Conservation (phyloP, 306 rosid species). For the Fragaria iinumae region DNA sequence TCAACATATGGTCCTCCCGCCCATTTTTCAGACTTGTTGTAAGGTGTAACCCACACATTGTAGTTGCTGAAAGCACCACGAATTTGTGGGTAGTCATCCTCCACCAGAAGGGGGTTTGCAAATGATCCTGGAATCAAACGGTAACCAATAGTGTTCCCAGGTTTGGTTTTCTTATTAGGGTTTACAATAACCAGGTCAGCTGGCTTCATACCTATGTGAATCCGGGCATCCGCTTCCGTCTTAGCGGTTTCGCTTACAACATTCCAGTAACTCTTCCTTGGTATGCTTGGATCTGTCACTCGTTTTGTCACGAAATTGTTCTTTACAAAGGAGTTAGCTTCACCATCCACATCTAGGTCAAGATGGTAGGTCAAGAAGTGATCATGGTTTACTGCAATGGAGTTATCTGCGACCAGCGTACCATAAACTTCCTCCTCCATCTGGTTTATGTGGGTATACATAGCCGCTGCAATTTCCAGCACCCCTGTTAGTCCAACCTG, state of each 20-base stretch:
- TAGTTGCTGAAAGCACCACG: conserved; percentile 53
- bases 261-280: conserved; percentile 59
- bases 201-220: conserved; percentile 32
- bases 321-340: conserved; percentile 50
- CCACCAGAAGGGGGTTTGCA: conserved; percentile 34
- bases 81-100: conserved; percentile 55
- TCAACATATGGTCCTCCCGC: conserved; percentile 40
- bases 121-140: conserved; percentile 38
- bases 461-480: conserved; percentile 35
- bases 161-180: conserved; percentile 43
- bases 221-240: conserved; percentile 40
- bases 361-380: conserved; percentile 59
- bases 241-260: conserved; percentile 23
- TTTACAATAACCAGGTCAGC: conserved; percentile 47
- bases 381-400: conserved; percentile 57
- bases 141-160: conserved; percentile 48
- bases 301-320: conserved; percentile 34
- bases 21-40: conserved; percentile 60
- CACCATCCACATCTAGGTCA: conserved; percentile 56
- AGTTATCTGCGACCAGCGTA: conserved; percentile 40
- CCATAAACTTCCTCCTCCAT: conserved; percentile 47
- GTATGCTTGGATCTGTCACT: conserved; percentile 32
- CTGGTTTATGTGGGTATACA: conserved; percentile 33
- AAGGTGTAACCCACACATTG: conserved; percentile 50
- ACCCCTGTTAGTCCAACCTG: conserved; percentile 55